Conservation (phyloP, 768 basidiomycete genomes). For the Tricholoma sp. region DNA sequence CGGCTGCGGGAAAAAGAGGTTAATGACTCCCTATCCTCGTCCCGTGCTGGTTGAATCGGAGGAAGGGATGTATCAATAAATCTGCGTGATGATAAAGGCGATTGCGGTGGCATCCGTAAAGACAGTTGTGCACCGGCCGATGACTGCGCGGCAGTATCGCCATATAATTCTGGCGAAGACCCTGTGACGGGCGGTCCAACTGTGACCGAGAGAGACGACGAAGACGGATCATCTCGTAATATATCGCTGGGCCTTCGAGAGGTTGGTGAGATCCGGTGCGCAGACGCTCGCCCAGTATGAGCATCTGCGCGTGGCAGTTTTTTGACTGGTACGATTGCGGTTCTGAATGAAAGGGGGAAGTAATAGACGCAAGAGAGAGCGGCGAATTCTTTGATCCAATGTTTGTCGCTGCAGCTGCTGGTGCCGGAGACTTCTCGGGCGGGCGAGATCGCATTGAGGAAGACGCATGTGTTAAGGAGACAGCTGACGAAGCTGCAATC, state of each 20-base stretch:
- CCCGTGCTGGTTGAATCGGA: slow-evolving; percentile 25
- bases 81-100: slow-evolving; percentile 25
- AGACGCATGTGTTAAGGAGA: slow-evolving; percentile 17
- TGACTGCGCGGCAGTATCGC: slow-evolving; percentile 15
- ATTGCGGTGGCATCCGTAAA: slow-evolving; percentile 20
- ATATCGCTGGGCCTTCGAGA: slow-evolving; percentile 38
- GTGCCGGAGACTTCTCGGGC: slow-evolving; percentile 20
- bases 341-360: slow-evolving; percentile 32
- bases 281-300: slow-evolving; percentile 75
- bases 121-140: slow-evolving; percentile 24
- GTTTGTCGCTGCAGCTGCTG: slow-evolving; percentile 12
- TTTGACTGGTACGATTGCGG: slow-evolving; percentile 43
- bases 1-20: slow-evolving; percentile 20
- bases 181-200: slow-evolving; percentile 10
- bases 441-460: slow-evolving; percentile 12
- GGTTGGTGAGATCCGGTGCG: slow-evolving; percentile 39
- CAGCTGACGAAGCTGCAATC: slow-evolving; percentile 15
- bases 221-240: slow-evolving; percentile 17
- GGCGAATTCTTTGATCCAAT: slow-evolving; percentile 25
- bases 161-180: slow-evolving; percentile 20
- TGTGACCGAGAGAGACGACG: slow-evolving; percentile 5
- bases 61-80: slow-evolving; percentile 28
- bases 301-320: slow-evolving; percentile 79
- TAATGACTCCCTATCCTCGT: slow-evolving; percentile 26
- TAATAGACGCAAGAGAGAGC: slow-evolving; percentile 35